Evolutionary conservation across 306 rosid species (phyloP).

Genomic region (Rosa lucieae): DNA sequence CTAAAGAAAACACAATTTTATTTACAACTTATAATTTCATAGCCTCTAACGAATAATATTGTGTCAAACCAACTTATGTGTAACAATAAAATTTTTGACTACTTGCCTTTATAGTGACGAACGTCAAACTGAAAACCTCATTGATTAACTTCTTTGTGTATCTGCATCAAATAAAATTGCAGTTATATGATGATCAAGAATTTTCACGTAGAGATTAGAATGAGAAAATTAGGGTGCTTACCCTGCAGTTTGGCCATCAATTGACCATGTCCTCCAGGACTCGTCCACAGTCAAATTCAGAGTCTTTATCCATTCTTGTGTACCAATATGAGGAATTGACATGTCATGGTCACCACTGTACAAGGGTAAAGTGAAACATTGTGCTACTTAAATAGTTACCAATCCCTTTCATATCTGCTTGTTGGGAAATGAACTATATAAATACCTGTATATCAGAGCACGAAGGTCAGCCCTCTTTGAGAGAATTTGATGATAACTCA

Average conservation of each 20-base stretch:
- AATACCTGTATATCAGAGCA: constrained; percentile 15
- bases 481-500: constrained; percentile 15
- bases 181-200: too few species aligned
- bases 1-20: not conserved
- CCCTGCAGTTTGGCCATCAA: constrained; percentile 22
- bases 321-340: constrained; percentile 22
- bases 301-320: constrained; percentile 17
- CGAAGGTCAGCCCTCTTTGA: constrained; percentile 12
- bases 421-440: not conserved
- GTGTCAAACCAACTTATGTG: too few species aligned
- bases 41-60: too few species aligned
- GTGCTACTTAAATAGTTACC: not conserved
- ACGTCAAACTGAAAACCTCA: constrained; percentile 1
- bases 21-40: too few species aligned
- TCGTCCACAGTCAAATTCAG: constrained; percentile 11
- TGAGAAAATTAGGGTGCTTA: not conserved
- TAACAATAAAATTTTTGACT: too few species aligned
- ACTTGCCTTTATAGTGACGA: constrained; percentile 18
- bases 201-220: too few species aligned
- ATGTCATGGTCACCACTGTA: constrained; percentile 27
- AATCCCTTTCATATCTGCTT: not conserved
- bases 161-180: constrained; percentile 3
- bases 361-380: not conserved
- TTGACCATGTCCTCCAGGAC: constrained; percentile 22
- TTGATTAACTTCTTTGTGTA: constrained; percentile 23